Conservation (phyloP, 1,284 basidiomycete genomes). For the Cryptococcus deneoformans region DNA sequence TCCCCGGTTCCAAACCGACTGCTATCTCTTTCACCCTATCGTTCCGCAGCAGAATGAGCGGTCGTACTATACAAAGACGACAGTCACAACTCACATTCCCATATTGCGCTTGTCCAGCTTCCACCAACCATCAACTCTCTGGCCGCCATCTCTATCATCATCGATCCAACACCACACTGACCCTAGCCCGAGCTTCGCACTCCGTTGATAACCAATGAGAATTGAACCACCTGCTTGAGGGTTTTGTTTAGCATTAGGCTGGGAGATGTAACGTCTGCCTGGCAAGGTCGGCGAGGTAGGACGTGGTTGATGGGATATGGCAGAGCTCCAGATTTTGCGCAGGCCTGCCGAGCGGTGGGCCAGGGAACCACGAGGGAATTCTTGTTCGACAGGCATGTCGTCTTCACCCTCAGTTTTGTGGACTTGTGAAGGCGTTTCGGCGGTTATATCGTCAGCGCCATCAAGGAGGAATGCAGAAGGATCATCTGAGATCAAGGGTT, state of each 20-base stretch:
- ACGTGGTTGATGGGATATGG: too few species aligned
- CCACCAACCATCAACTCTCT: conserved; percentile 36
- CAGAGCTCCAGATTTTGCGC: too few species aligned
- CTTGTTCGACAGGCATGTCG: too few species aligned
- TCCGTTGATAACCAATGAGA: conserved; percentile 39
- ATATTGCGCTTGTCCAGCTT: conserved; percentile 36
- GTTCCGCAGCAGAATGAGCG: too few species aligned
- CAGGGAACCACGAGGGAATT: too few species aligned
- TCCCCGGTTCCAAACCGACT: conserved; percentile 21
- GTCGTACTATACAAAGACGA: too few species aligned
- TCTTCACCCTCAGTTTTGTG: too few species aligned
- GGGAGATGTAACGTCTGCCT: not conserved
- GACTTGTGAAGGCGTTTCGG: too few species aligned
- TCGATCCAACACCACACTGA: conserved; percentile 39
- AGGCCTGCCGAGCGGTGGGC: too few species aligned
- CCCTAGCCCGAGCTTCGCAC: conserved; percentile 27
- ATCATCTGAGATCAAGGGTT: conserved; percentile 4
- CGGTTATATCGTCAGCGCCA: not conserved
- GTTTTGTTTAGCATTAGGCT: not conserved
- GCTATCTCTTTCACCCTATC: conserved; percentile 25
- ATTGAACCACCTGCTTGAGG: conserved; percentile 23
- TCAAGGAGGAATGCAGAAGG: conserved; percentile 3
- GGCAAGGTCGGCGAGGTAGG: not conserved
- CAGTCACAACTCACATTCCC: conserved; percentile 19
- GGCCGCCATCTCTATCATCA: conserved; percentile 16